Evolutionary conservation across 2,329 filamentous ascomycete genomes (phyloP).

Genomic region (Coleophoma cylindrospora): DNA sequence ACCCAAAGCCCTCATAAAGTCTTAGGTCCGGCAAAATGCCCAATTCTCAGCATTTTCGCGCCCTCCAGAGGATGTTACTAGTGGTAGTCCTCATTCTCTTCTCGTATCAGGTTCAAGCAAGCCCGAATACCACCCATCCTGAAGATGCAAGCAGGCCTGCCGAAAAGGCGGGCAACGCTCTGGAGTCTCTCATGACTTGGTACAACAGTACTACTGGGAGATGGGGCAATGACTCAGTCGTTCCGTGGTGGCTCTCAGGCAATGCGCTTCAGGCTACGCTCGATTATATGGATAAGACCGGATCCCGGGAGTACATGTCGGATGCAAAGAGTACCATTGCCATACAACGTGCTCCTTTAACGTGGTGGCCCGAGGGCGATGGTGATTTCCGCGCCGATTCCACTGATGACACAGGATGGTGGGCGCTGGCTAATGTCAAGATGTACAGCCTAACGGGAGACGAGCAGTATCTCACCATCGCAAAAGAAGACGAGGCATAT

Average conservation of each 20-base stretch:
- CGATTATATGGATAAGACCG: not conserved
- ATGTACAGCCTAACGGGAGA: not conserved
- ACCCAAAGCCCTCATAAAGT: no score
- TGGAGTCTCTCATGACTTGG: not conserved
- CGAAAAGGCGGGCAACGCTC: not conserved
- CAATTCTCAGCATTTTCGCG: no score
- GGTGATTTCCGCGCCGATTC: slow-evolving; percentile 1
- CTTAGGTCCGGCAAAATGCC: no score
- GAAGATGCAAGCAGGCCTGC: no score
- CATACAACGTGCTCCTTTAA: not conserved
- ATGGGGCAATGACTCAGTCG: not conserved
- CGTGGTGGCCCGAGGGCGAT: not conserved
- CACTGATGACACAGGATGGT: not conserved
- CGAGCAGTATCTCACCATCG: not conserved
- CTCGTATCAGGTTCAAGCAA: no score
- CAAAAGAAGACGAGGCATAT: not conserved
- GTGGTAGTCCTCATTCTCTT: no score
- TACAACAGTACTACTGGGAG: not conserved
- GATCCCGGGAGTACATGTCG: not conserved
- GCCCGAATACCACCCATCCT: no score
- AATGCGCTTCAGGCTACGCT: not conserved
- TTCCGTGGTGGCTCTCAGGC: not conserved
- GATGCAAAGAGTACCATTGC: not conserved
- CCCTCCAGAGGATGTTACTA: no score
- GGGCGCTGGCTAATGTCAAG: not conserved